Base-by-base conservation (phyloP, 106 monocot genomes). In the Triglochin maritima region DNA sequence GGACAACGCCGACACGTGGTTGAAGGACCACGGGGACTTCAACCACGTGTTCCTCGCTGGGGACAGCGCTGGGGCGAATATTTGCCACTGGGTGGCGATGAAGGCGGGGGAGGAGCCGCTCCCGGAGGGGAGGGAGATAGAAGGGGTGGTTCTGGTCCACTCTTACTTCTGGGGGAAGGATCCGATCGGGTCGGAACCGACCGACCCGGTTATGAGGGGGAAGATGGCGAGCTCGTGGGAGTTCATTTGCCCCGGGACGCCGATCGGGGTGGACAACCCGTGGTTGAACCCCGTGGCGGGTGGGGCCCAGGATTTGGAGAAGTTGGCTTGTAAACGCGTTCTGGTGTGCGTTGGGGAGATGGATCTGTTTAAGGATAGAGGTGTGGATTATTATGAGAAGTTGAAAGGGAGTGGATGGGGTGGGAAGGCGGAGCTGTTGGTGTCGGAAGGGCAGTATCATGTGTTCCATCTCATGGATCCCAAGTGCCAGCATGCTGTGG, bases 121-220 rank as follows among this genome's bases (percentile, higher is more conserved):
- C 15, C 15, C 41, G 1, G 29, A 13, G 17, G 66, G 63, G 11
- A 43, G 65, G 47, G 51, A 56, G 49, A 61, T 89, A 9, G 59
- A 74, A 68, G 89, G 83, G 60, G 9, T 83, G 52, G 66, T 74
- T 3, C 54, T 86, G n/a, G 61, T 77, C 12, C 78, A 89, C 71
- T 82, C 83, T 2, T 86, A 70, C 67, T 89, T 88, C 61, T 82
- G 81, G 85, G 88, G 82, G 51, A 71, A 60, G 55, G 71, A 66
- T 17, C 63, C 73, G 5, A 61, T 81, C 17, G 74, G 74, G 53
- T 29, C 15, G 66, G 85, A 86, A 80, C 56, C 62, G 17, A 72
- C 29, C 50, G 80, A 80, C 0, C 4, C 47, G 16, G 55, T 3
- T 46, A 9, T 58, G 15, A 69, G 71, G 64, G 68, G 51, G 14